phyloP scores from a whole-genome alignment of 768 basidiomycete species.

The Russula emetica region DNA sequence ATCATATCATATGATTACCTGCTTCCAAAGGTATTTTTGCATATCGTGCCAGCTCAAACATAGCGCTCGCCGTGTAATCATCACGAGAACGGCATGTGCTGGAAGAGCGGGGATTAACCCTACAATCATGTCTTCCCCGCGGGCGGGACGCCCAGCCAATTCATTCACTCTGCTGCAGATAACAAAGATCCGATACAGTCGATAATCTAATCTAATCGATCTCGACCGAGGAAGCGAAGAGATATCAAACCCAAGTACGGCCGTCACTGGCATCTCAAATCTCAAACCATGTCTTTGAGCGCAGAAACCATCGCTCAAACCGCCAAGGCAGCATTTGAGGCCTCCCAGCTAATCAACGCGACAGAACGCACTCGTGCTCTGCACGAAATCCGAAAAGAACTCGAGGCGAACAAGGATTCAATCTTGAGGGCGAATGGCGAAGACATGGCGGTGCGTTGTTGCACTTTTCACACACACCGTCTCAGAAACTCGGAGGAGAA shows the following conservation, averaged over 20 bases:
- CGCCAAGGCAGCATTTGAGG: slow-evolving; percentile 81
- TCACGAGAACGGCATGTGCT: no score
- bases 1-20: slow-evolving; percentile 23
- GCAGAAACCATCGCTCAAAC: slow-evolving; percentile 66
- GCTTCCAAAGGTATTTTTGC: no score
- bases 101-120: no score
- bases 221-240: background rate
- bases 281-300: slow-evolving; percentile 6
- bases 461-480: no score
- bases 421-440: slow-evolving; percentile 77
- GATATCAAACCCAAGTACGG: no score
- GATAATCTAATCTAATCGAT: slow-evolving; percentile 8
- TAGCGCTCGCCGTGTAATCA: no score
- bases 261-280: no score
- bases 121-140: no score
- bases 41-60: no score
- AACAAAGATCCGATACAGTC: background rate
- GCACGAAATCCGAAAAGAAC: slow-evolving; percentile 58
- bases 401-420: slow-evolving; percentile 57
- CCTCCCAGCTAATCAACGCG: slow-evolving; percentile 73
- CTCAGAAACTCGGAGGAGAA: background rate
- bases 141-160: background rate
- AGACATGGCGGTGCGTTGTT: slow-evolving; percentile 67
- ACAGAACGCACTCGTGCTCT: slow-evolving; percentile 69
- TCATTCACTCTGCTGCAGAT: no score